A percentile compares a stretch with the other conserved stretches of the same genome.
Evolutionary conservation across 2,329 filamentous ascomycete genomes (phyloP).

Genomic region (Didymella segeticola): DNA sequence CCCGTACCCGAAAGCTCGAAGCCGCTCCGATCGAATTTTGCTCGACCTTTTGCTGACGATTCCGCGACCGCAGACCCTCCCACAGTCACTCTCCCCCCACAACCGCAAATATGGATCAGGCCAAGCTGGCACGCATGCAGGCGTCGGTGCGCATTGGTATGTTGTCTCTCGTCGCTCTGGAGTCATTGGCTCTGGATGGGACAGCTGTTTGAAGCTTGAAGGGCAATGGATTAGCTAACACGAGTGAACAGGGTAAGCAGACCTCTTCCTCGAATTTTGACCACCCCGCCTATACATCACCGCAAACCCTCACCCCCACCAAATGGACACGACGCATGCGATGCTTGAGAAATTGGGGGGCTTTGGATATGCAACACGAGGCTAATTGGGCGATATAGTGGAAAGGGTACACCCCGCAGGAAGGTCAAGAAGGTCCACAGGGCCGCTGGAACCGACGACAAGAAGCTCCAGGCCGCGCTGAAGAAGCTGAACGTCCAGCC

Average conservation of each 20-base stretch:
- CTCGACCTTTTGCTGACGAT: constrained; percentile 26
- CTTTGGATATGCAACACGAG: constrained; percentile 6
- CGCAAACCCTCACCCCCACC: constrained; percentile 8
- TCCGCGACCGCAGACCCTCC: constrained; percentile 25
- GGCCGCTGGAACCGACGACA: constrained; percentile 93
- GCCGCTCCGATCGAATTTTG: constrained; percentile 16
- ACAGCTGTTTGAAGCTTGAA: constrained; percentile 16
- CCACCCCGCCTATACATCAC: constrained; percentile 25
- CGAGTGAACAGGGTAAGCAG: constrained; percentile 42
- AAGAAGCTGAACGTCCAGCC: constrained; percentile 99
- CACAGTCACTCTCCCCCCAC: constrained; percentile 30
- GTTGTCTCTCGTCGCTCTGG: constrained; percentile 25
- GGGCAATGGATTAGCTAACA: constrained; percentile 29
- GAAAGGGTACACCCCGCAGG: constrained; percentile 97
- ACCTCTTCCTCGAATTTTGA: constrained; percentile 26
- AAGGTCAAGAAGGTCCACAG: constrained; percentile 98
- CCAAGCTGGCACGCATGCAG: constrained; percentile 55
- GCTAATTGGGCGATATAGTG: constrained; percentile 61
- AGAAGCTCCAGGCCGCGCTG: constrained; percentile 95
- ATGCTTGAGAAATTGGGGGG: not conserved
- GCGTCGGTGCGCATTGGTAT: constrained; percentile 54
- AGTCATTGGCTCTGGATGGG: not conserved
- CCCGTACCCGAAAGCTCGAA: constrained; percentile 13
- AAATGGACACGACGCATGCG: not conserved
- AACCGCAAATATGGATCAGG: constrained; percentile 55